These are phyloP conservation scores for Stachybotrys echinatus DNA, from an alignment of 2,329 filamentous ascomycete species.

Conservation along the genomic window DNA sequence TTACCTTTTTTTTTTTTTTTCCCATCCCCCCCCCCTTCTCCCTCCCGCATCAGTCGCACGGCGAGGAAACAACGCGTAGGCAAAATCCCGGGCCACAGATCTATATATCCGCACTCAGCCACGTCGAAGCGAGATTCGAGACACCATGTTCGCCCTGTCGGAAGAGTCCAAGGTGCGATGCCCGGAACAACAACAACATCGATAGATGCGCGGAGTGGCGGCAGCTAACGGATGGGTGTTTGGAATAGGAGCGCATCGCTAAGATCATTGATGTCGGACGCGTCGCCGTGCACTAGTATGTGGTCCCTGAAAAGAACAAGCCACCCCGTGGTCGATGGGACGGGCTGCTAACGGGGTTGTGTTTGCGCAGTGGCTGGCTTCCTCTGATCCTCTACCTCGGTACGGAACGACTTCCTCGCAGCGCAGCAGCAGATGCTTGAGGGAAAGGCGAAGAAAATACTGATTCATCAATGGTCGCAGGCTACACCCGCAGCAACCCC, in stretches of 20 bases:
- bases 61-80: too few species aligned
- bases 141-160: constrained; percentile 65
- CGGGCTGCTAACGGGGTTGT: not conserved
- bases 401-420: constrained; percentile 33
- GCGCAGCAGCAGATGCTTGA: constrained; percentile 2
- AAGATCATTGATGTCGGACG: constrained; percentile 93
- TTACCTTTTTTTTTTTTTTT: not conserved
- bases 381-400: constrained; percentile 95
- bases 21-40: too few species aligned
- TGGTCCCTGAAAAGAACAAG: too few species aligned
- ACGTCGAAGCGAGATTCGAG: too few species aligned
- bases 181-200: too few species aligned
- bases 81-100: too few species aligned
- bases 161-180: constrained; percentile 87
- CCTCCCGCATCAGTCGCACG: too few species aligned
- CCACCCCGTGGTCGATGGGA: too few species aligned
- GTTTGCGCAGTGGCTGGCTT: constrained; percentile 72
- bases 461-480: constrained; percentile 40
- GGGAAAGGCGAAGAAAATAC: constrained; percentile 10
- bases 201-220: constrained; percentile 2
- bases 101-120: too few species aligned
- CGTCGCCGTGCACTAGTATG: constrained; percentile 93
- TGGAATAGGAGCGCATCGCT: constrained; percentile 83
- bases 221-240: not conserved
- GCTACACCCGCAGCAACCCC: constrained; percentile 92